Evolutionary conservation across 108 stramenopile genomes (phyloP), one percentile per base, ranked within the genome.

Genomic region (Nitzschia sp.): DNA sequence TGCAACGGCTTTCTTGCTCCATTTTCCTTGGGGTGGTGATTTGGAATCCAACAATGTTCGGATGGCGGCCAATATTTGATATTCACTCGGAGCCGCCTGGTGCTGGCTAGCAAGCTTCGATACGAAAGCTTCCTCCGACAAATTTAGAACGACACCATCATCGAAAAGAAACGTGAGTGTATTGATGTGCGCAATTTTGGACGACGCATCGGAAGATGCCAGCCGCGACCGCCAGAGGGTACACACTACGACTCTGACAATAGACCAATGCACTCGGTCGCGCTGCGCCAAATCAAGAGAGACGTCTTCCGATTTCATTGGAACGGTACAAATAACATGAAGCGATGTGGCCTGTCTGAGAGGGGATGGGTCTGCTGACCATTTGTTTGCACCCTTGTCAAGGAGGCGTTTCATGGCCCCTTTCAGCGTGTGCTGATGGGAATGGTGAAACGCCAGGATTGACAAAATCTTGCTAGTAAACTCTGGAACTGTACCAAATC

Each of bases 401-500:
- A 79, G 54, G 59, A 87, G 73, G 23, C 68, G 33, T 2, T 75
- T 27, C 15, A 86, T 27, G 5, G 82, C 75, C 13, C 28, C 3
- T 11, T 71, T 73, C 26, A 88, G 32, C 1, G 58, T 53, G 6
- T 70, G 45, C 4, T 16, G 48, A 33, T 73, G 62, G 30, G 60
- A 63, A 36, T 79, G 77, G 73, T 91, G 90, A 66, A 75, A 81
- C 19, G 85, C 81, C 36, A 84, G 76, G 22, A 88, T 72, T 47
- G 83, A 68, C 29, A 91, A 58, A 46, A 91, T 91, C 38, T 88
- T 91, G 47, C 83, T 85, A 13, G 90, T 86, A 56, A 91, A 88
- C 55, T 88, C 86, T 6, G 90, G 81, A 0, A 90, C 85, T 16
- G 77, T 83, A 9, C 88, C 88, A 15, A 89, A 78, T 8, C 88